Evolutionary conservation across 2,329 filamentous ascomycete species (phyloP).

Genomic region (Ophiostoma ips): DNA sequence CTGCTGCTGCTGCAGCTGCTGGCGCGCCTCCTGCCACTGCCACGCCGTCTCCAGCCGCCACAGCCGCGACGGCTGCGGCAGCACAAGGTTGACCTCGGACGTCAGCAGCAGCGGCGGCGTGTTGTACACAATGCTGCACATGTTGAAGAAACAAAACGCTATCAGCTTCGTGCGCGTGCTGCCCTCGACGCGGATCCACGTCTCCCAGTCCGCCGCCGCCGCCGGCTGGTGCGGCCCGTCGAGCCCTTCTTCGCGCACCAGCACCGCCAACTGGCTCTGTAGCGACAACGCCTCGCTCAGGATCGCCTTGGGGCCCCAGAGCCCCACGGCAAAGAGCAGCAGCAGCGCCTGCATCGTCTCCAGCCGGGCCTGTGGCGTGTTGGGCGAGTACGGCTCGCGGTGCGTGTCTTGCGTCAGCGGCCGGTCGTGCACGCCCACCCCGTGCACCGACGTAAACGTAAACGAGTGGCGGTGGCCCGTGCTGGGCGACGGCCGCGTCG

Average conservation of each 20-base stretch:
- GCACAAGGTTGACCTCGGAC: constrained; percentile 40
- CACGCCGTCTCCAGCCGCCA: constrained; percentile 44
- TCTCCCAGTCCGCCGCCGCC: constrained; percentile 39
- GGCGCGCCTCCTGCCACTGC: constrained; percentile 46
- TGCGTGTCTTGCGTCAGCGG: constrained; percentile 44
- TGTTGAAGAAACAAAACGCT: constrained; percentile 48
- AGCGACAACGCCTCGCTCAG: constrained; percentile 45
- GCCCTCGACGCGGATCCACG: constrained; percentile 44
- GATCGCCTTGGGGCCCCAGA: constrained; percentile 48
- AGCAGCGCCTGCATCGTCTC: constrained; percentile 53
- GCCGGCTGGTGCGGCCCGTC: constrained; percentile 31
- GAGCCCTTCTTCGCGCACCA: constrained; percentile 45
- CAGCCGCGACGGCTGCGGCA: constrained; percentile 40
- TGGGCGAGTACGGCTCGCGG: constrained; percentile 44
- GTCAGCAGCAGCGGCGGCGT: constrained; percentile 44
- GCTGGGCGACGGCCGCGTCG: constrained; percentile 43
- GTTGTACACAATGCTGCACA: constrained; percentile 49
- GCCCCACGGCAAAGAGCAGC: constrained; percentile 43
- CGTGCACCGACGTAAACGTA: constrained; percentile 41
- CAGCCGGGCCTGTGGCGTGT: constrained; percentile 43
- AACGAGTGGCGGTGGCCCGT: constrained; percentile 44
- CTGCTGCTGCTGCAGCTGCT: constrained; percentile 26
- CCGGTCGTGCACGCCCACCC: constrained; percentile 28
- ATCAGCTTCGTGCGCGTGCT: constrained; percentile 45
- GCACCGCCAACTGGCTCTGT: constrained; percentile 42